These are phyloP conservation scores for Candida arabinofermentans DNA, from an alignment of 805 yeast species.

Conservation along the genomic window DNA sequence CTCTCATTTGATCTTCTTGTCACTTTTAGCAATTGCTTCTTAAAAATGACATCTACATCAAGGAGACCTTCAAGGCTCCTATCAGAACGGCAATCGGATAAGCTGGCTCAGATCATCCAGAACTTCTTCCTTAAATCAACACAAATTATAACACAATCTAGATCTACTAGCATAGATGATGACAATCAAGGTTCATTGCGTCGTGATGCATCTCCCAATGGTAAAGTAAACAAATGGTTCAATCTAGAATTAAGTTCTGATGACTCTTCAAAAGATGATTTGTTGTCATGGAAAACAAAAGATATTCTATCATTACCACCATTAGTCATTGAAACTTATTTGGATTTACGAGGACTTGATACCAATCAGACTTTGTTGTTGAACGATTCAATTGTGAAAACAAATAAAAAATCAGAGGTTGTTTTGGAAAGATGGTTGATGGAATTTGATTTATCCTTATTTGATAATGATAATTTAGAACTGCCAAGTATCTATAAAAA, in stretches of 20 bases:
- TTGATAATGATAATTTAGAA: slow-evolving; percentile 41
- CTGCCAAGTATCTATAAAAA: slow-evolving; percentile 70
- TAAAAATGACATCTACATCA: slow-evolving; percentile 2
- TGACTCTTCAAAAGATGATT: slow-evolving; percentile 46
- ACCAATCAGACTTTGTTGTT: slow-evolving; percentile 22
- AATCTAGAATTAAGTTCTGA: slow-evolving; percentile 43
- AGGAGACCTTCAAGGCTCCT: slow-evolving; percentile 20
- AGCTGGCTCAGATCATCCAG: slow-evolving; percentile 33
- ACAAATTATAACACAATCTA: slow-evolving; percentile 39
- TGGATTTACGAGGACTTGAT: slow-evolving; percentile 26
- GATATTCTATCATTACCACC: slow-evolving; percentile 61
- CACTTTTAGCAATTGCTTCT: neutral
- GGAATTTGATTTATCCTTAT: slow-evolving; percentile 59
- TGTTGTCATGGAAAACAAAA: slow-evolving; percentile 53
- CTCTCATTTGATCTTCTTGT: neutral
- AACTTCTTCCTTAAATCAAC: slow-evolving; percentile 65
- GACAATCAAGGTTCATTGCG: neutral
- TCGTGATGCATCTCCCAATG: slow-evolving; percentile 2
- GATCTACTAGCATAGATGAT: slow-evolving; percentile 17
- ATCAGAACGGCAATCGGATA: slow-evolving; percentile 30
- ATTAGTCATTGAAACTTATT: slow-evolving; percentile 75
- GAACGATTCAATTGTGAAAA: slow-evolving; percentile 46
- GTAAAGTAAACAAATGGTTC: slow-evolving; percentile 58
- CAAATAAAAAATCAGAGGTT: slow-evolving; percentile 70
- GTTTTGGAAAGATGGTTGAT: slow-evolving; percentile 92